phyloP scores from a whole-genome alignment of 129 eudicot genomes.

The Cynara cardunculus region DNA sequence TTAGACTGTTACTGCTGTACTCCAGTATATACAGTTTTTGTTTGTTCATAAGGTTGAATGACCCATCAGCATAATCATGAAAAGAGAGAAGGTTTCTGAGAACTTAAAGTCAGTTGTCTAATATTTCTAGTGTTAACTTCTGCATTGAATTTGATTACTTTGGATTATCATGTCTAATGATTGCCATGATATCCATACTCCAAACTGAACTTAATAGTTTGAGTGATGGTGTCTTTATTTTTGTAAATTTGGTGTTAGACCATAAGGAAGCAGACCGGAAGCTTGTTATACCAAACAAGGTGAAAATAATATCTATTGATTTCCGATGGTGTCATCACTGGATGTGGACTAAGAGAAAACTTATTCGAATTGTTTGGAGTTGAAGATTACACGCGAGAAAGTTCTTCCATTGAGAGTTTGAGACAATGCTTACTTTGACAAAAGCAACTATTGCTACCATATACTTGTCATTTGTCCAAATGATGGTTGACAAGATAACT shows the following conservation, averaged over 20 bases:
- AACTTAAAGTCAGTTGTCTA: neutral
- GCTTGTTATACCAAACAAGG: neutral
- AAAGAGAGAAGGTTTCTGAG: neutral
- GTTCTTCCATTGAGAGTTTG: neutral
- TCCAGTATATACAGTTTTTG: neutral
- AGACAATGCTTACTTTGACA: neutral
- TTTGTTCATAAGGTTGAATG: neutral
- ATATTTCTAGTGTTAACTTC: conserved; percentile 1
- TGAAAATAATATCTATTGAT: neutral
- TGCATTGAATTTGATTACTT: neutral
- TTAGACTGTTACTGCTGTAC: neutral
- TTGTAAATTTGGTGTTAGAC: neutral
- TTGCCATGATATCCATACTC: neutral
- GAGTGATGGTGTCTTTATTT: neutral
- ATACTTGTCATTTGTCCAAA: neutral
- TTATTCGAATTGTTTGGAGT: neutral
- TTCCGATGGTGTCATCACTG: neutral
- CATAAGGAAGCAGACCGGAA: neutral
- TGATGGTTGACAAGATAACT: neutral
- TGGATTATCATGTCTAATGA: neutral
- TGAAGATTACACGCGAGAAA: neutral
- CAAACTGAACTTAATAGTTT: neutral
- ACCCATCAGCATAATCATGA: neutral
- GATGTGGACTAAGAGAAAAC: neutral
- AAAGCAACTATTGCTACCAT: neutral